Evolutionary conservation across 352 stramenopile genomes (phyloP), one percentile per base, ranked within the genome.

Genomic region (Pythium aquatile): DNA sequence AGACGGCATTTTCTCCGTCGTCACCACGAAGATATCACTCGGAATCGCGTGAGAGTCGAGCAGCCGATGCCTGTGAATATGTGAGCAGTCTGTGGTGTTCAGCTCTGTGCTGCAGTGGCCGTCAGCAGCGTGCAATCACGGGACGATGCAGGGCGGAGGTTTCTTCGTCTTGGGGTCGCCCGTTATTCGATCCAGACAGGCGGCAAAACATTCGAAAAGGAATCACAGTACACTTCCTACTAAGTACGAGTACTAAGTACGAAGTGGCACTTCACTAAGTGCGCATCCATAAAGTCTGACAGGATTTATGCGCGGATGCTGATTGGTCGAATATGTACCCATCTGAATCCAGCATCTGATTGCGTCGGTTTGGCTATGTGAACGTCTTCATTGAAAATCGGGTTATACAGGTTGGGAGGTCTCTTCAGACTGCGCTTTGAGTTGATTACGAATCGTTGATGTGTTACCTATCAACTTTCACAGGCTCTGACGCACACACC

Each of bases 141-240:
- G 42, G 42, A 49, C n/a, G 42, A 8, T 49, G 42, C 33, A 39
- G 6, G 3, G 17, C 42, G 39, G 39, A 46, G 39, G 39, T 46
- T 46, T 46, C 39, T 46, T 24, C 20, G 20, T 24, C 39, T 46
- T 46, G 11, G 13, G 39, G 39, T 17, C 46, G 48, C 26, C 48
- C 26, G 48, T 55, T 55, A 55, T 55, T 32, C 48, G 24, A 37
- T 55, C 29, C 24, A 37, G 48, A 55, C 24, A 55, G 29, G 29
- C 48, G 24, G 48, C 10, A 55, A 55, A 29, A 55, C 48, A n/a
- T 55, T 55, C 48, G 48, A 55, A 55, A 55, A 55, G 10, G 26
- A 5, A 5, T 5, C 37, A 24, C 48, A 1, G 48, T 55, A 24
- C 1, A 1, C 20, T 24, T 24, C 20, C 1, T 0, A 24, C 20